These are phyloP conservation scores for Bruguiera gymnorhiza DNA, from an alignment of 345 rosid species.

Conservation along the genomic window DNA sequence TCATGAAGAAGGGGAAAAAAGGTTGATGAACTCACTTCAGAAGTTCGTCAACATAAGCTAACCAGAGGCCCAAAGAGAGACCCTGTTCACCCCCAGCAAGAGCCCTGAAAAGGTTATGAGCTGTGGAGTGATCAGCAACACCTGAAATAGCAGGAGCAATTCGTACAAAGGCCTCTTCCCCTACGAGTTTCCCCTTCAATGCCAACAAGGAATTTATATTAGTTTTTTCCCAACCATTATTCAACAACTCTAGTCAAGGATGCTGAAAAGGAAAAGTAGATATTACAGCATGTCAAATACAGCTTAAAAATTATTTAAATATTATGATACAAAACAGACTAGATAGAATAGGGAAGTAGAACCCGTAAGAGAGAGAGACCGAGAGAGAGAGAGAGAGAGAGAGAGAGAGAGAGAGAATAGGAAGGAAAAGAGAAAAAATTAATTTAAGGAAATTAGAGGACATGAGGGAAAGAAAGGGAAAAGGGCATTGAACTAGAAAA, in stretches of 20 bases:
- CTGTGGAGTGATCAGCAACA: constrained; percentile 84
- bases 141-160: constrained; percentile 89
- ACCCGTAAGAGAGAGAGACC: no score
- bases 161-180: constrained; percentile 82
- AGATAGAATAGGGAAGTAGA: no score
- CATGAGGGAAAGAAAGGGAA: no score
- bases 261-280: constrained; percentile 7
- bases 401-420: no score
- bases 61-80: constrained; percentile 72
- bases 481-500: no score
- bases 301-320: neutral
- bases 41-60: constrained; percentile 76
- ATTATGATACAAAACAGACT: no score
- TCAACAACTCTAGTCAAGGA: neutral
- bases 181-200: constrained; percentile 64
- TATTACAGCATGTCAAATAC: neutral
- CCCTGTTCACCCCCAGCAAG: constrained; percentile 64
- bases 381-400: no score
- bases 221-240: neutral
- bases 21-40: constrained; percentile 59
- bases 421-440: no score
- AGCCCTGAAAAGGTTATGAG: constrained; percentile 78
- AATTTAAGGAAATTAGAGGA: no score
- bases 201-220: constrained; percentile 13
- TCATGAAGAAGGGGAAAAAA: neutral